Evolutionary conservation across 208 protist species (phyloP).

Genomic region (Leishmania lainsoni): DNA sequence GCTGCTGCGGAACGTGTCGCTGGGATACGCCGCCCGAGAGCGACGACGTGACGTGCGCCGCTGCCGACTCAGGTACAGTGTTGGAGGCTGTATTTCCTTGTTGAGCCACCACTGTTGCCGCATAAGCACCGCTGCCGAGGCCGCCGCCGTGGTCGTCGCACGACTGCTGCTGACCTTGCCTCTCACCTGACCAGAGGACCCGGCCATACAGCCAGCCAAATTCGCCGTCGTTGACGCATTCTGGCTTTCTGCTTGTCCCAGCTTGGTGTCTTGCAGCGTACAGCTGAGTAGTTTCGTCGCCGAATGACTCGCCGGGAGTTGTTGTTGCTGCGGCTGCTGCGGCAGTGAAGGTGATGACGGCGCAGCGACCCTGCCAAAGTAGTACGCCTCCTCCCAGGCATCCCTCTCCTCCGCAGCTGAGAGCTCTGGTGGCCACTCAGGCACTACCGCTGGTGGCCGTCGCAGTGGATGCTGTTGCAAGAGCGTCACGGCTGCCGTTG

Average conservation of each 20-base stretch:
- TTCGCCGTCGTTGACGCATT: not conserved
- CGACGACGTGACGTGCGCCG: slow-evolving; percentile 20
- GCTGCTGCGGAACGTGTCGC: slow-evolving; percentile 30
- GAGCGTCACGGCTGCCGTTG: not conserved
- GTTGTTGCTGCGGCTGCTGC: not conserved
- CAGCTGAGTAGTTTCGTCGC: not conserved
- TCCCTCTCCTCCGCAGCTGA: slow-evolving; percentile 29
- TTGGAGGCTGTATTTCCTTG: slow-evolving; percentile 14
- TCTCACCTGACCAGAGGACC: not conserved
- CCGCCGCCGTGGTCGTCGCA: not conserved
- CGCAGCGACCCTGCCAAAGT: slow-evolving; percentile 5
- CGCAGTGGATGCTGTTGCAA: not conserved
- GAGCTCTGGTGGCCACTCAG: slow-evolving; percentile 29
- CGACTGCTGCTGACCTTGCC: not conserved
- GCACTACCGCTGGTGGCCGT: not conserved
- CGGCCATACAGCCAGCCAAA: not conserved
- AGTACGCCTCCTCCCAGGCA: slow-evolving; percentile 26
- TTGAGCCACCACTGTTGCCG: slow-evolving; percentile 6
- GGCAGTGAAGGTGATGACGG: not conserved
- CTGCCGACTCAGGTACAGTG: slow-evolving; percentile 24
- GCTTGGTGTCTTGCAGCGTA: not conserved
- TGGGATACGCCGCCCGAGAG: slow-evolving; percentile 7
- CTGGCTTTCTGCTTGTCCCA: not conserved
- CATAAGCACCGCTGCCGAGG: slow-evolving; percentile 3
- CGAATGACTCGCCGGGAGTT: not conserved